phyloP scores from a whole-genome alignment of 23 red algal genomes.

The Pyropia haitanensis region DNA sequence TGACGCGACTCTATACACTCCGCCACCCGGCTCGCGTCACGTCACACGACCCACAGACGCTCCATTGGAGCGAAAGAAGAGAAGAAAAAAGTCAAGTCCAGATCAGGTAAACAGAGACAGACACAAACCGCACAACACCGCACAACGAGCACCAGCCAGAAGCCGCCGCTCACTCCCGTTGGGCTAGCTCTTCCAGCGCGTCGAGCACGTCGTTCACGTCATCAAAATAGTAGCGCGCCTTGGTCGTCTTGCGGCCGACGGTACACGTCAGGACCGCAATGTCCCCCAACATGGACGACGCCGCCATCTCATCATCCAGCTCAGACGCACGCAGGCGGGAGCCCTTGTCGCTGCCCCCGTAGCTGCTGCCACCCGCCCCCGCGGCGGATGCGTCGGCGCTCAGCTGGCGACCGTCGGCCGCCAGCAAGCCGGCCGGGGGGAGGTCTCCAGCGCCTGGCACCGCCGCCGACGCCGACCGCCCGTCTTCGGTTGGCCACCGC shows the following conservation, averaged over 20 bases:
- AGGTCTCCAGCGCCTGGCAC: background rate
- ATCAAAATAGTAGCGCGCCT: constrained; percentile 53
- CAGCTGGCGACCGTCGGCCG: background rate
- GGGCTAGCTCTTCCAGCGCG: constrained; percentile 21
- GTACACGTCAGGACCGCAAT: constrained; percentile 60
- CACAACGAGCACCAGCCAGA: too few relatives aligned
- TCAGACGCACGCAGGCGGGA: too few relatives aligned
- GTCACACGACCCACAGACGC: too few relatives aligned
- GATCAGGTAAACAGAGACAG: too few relatives aligned
- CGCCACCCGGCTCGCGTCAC: too few relatives aligned
- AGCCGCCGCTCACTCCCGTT: too few relatives aligned
- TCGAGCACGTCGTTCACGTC: constrained; percentile 60
- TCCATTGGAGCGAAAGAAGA: too few relatives aligned
- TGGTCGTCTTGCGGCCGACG: constrained; percentile 73
- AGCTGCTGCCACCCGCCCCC: background rate
- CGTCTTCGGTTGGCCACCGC: background rate
- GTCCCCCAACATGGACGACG: background rate
- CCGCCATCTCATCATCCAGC: too few relatives aligned
- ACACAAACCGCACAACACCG: too few relatives aligned
- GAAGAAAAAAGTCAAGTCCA: too few relatives aligned
- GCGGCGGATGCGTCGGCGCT: background rate
- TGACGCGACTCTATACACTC: too few relatives aligned
- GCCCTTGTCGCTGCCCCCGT: too few relatives aligned
- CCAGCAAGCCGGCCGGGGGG: background rate
- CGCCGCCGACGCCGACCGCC: constrained; percentile 6